Evolutionary conservation across 164 flowering plant genomes (phyloP).

Genomic region (Vitis rupestris): DNA sequence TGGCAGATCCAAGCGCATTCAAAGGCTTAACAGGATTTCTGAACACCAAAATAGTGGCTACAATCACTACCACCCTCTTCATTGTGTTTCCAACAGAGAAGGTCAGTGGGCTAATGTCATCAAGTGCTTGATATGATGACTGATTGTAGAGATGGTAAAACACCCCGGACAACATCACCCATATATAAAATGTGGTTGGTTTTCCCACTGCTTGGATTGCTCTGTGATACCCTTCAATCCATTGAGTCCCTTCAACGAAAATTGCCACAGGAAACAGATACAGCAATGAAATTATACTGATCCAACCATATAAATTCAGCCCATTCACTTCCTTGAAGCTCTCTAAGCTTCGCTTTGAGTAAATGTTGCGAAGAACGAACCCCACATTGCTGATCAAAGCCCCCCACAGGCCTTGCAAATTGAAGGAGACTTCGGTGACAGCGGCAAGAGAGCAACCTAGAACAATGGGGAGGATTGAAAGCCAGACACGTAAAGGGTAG

Average conservation of each 20-base stretch:
- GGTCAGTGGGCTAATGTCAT: conserved; percentile 83
- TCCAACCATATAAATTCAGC: conserved; percentile 83
- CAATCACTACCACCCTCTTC: conserved; percentile 92
- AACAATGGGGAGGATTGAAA: conserved; percentile 81
- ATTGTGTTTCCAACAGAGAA: conserved; percentile 92
- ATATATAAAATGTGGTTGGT: conserved; percentile 61
- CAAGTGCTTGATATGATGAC: conserved; percentile 85
- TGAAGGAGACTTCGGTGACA: conserved; percentile 83
- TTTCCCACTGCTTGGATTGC: conserved; percentile 58
- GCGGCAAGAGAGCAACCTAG: conserved; percentile 86
- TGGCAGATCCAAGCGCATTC: conserved; percentile 86
- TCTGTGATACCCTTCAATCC: conserved; percentile 69
- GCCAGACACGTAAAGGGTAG: conserved; percentile 76
- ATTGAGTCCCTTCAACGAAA: conserved; percentile 81
- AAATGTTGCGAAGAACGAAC: conserved; percentile 84
- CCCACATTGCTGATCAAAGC: conserved; percentile 91
- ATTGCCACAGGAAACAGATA: conserved; percentile 81
- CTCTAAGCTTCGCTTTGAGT: conserved; percentile 73
- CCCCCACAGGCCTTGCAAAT: conserved; percentile 74
- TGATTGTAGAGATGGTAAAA: conserved; percentile 92
- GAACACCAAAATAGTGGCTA: conserved; percentile 73
- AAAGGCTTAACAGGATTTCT: conserved; percentile 83
- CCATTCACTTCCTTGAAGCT: conserved; percentile 82
- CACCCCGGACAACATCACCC: conserved; percentile 79
- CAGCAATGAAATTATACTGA: conserved; percentile 63